These are phyloP conservation scores for Tylopilus sp. DNA, from an alignment of 1,284 basidiomycete genomes.

Conservation along the genomic window DNA sequence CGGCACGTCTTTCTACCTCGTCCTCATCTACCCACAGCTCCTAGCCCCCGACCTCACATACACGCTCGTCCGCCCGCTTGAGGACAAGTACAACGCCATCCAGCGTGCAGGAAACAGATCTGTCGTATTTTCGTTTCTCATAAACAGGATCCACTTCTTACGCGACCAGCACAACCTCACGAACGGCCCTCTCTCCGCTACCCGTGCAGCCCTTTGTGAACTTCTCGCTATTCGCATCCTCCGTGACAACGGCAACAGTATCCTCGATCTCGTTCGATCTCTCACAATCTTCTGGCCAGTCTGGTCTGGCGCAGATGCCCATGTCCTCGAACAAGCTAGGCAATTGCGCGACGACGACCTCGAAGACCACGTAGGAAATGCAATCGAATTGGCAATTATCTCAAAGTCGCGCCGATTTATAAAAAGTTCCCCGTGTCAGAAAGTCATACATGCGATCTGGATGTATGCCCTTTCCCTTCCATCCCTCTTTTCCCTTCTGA, in stretches of 20 bases:
- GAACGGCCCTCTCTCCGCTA: slow-evolving; percentile 64
- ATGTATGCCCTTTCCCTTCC: slow-evolving; percentile 41
- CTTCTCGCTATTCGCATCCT: slow-evolving; percentile 82
- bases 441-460: slow-evolving; percentile 81
- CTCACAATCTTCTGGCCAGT: slow-evolving; percentile 87
- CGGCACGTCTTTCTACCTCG: background rate
- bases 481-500: slow-evolving; percentile 5
- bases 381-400: slow-evolving; percentile 88
- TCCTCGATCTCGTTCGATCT: slow-evolving; percentile 74
- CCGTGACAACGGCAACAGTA: slow-evolving; percentile 71
- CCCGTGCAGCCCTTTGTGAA: slow-evolving; percentile 83
- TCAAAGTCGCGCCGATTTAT: slow-evolving; percentile 83
- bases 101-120: slow-evolving; percentile 67
- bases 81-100: slow-evolving; percentile 66
- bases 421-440: slow-evolving; percentile 82
- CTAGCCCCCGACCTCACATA: slow-evolving; percentile 83
- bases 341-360: slow-evolving; percentile 73
- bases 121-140: slow-evolving; percentile 82
- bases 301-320: slow-evolving; percentile 76
- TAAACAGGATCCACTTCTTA: slow-evolving; percentile 85
- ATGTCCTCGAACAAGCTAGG: slow-evolving; percentile 57
- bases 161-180: slow-evolving; percentile 63
- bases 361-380: slow-evolving; percentile 80
- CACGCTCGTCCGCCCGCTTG: slow-evolving; percentile 72
- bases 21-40: slow-evolving; percentile 45